phyloP scores from a whole-genome alignment of 495 filamentous ascomycete genomes.

The Penicillium lividum region DNA sequence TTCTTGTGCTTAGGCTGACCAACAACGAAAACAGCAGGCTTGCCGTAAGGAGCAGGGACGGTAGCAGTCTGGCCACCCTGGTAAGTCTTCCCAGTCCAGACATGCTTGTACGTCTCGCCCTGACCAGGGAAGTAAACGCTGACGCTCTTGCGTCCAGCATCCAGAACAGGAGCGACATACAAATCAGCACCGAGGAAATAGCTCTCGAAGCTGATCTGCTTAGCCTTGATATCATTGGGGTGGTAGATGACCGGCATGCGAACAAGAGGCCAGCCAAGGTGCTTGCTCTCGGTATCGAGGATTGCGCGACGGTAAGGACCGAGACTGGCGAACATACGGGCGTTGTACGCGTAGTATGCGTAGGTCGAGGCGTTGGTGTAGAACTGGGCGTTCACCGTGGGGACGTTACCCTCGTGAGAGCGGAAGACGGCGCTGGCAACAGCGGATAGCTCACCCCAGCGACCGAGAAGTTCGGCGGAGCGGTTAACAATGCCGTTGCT shows the following conservation, averaged over 20 bases:
- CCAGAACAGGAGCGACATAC: conserved; percentile 28
- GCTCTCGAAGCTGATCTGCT: conserved; percentile 29
- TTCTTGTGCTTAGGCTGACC: conserved; percentile 20
- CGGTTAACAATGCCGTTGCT: conserved; percentile 24
- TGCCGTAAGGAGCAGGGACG: conserved; percentile 23
- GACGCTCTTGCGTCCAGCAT: conserved; percentile 18
- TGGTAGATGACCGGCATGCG: conserved; percentile 30
- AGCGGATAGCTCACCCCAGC: conserved; percentile 28
- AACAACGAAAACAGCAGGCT: conserved; percentile 28
- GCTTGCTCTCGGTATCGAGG: conserved; percentile 28
- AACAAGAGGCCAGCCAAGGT: conserved; percentile 25
- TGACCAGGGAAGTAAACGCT: conserved; percentile 27
- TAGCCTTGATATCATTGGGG: conserved; percentile 21
- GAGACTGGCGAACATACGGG: conserved; percentile 28
- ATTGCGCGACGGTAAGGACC: conserved; percentile 23
- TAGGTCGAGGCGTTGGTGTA: conserved; percentile 27
- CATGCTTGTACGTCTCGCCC: conserved; percentile 22
- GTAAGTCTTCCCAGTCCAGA: conserved; percentile 24
- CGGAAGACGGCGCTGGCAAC: conserved; percentile 27
- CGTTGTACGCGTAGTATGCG: conserved; percentile 25
- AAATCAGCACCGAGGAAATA: conserved; percentile 27
- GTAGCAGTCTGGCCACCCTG: conserved; percentile 19
- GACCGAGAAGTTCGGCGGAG: conserved; percentile 25
- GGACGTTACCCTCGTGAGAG: conserved; percentile 30
- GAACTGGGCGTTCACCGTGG: conserved; percentile 26